Percentiles rank a stretch among this genome's conserved stretches.
phyloP scores from a whole-genome alignment of 208 protist genomes.

The Naegleria gruberi region DNA sequence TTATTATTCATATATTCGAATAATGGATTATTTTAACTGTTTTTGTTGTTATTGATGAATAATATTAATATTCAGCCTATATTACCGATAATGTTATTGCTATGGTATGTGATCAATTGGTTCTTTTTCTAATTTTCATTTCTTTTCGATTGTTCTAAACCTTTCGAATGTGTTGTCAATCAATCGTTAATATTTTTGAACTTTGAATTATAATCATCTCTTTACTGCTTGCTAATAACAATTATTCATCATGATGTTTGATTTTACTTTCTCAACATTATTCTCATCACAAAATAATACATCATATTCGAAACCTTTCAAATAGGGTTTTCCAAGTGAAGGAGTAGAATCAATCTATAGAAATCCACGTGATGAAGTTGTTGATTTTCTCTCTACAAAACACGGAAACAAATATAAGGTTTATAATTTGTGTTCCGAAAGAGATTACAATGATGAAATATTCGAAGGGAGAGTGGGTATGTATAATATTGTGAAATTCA shows the following conservation, averaged over 20 bases:
- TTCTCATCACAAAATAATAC: not conserved
- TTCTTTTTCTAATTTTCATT: too few relatives aligned
- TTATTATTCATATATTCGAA: not conserved
- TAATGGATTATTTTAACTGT: too few relatives aligned
- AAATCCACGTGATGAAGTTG: not conserved
- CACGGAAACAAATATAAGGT: conserved; percentile 77
- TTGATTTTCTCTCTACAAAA: not conserved
- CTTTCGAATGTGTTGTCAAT: too few relatives aligned
- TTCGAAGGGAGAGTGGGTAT: conserved; percentile 49
- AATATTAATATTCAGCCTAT: not conserved
- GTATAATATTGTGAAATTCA: not conserved
- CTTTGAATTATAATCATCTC: too few relatives aligned
- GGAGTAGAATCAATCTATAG: not conserved
- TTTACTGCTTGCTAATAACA: too few relatives aligned
- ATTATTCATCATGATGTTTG: too few relatives aligned
- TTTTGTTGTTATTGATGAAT: too few relatives aligned
- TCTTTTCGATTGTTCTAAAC: too few relatives aligned
- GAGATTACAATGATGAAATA: conserved; percentile 60
- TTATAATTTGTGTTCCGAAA: conserved; percentile 83
- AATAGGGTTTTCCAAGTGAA: not conserved
- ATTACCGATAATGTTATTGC: not conserved
- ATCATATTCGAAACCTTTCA: not conserved
- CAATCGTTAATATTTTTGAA: too few relatives aligned
- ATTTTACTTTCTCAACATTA: too few relatives aligned
- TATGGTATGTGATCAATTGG: not conserved